Base-by-base conservation (phyloP, 345 rosid genomes). In the Ricinus communis region DNA sequence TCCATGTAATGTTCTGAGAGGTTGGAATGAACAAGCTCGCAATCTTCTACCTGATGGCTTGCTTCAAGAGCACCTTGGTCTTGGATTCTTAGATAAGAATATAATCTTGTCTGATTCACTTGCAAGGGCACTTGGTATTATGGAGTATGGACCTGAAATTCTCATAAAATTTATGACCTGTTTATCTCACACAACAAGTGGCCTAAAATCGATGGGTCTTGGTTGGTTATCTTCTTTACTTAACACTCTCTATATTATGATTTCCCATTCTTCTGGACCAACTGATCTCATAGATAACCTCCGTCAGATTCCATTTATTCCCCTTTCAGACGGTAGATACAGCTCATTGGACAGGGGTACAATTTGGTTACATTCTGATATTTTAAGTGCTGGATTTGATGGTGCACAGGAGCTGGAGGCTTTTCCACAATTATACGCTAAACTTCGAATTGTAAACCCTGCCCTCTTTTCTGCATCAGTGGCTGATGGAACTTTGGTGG, bases 1-100 rank as follows among this genome's bases (percentile, higher is more conserved):
- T 65, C 96, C 98, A 2, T 87, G 97, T 85, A 90, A 81, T 81
- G 98, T 88, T 72, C 78, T 94, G 30, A 83, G 93, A 83, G 87
- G 90, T 65, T 94, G 98, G 98, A 87, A 81, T 79, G 87, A 87
- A 74, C 84, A 83, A 52, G 87, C 88, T 53, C 83, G 73, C 62
- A 38, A 30, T 77, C 83, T 94, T 80, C 79, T 94, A 52, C 84
- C 87, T 38, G 87, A 83, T 71, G 71, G 69, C 63, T 79, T 94
- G 73, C 93, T 94, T 60, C 81, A 80, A 59, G 85, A 88, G 73
- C 93, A 87, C 81, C 92, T 94, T 64, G 96, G 93, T 68, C 87
- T 93, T 71, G 96, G 90, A 59, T 91, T 87, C 71, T 73, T 94
- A 85, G 85, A 90, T 74, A 88, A 81, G 76, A 85, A 90, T 77